A percentile compares a stretch with the other conserved stretches of the same genome.
Evolutionary conservation across 2,329 filamentous ascomycete genomes (phyloP).

Genomic region (Trichoderma sp.): DNA sequence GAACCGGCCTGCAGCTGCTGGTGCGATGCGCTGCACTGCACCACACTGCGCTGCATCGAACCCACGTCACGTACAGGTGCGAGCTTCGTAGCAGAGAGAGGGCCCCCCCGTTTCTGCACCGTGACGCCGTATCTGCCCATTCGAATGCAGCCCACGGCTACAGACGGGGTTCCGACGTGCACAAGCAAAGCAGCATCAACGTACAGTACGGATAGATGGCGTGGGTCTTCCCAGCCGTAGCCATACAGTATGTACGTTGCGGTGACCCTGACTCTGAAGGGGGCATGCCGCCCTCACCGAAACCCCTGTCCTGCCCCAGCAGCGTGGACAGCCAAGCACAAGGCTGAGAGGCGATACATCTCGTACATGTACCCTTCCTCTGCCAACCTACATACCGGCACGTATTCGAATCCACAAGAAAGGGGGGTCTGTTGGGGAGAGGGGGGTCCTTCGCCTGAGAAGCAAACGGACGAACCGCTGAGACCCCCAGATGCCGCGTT

Average conservation of each 20-base stretch:
- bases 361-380: not conserved
- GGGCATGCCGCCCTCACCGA: constrained; percentile 3
- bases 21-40: not conserved
- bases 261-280: not conserved
- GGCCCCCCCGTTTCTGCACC: not conserved
- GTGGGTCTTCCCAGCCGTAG: not conserved
- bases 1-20: not conserved
- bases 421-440: not conserved
- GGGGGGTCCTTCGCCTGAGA: not conserved
- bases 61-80: not conserved
- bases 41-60: not conserved
- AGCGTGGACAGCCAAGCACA: not conserved
- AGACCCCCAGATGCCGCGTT: not conserved
- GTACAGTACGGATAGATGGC: not conserved
- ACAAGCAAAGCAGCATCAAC: not conserved
- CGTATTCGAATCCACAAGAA: not conserved
- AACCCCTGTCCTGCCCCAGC: constrained; percentile 7
- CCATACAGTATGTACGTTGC: not conserved
- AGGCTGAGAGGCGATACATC: constrained; percentile 12
- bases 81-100: not conserved
- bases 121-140: not conserved
- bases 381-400: not conserved
- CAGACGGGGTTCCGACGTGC: not conserved
- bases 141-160: not conserved
- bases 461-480: not conserved